phyloP scores from a whole-genome alignment of 208 protist genomes.

The Balamuthia mandrillaris region DNA sequence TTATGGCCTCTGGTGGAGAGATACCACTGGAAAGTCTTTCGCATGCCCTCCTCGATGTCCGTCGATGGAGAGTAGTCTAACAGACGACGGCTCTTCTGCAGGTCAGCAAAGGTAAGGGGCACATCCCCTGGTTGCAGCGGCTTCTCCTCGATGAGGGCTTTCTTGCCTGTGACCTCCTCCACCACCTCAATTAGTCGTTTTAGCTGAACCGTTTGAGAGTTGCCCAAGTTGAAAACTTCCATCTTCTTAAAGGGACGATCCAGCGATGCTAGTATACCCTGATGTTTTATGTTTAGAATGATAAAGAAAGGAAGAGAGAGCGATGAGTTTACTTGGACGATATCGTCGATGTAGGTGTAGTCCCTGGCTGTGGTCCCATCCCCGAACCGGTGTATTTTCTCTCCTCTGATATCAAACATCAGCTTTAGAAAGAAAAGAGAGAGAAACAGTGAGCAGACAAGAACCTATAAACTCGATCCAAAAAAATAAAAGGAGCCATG shows the following conservation, averaged over 20 bases:
- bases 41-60: too few relatives aligned
- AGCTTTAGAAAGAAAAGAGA: neutral
- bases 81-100: neutral
- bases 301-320: neutral
- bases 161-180: neutral
- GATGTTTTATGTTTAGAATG: neutral
- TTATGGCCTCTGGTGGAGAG: too few relatives aligned
- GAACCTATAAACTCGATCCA: neutral
- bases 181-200: constrained; percentile 33
- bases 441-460: neutral
- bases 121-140: constrained; percentile 28
- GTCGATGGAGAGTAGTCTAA: constrained; percentile 25
- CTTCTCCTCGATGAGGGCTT: neutral
- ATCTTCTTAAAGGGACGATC: constrained; percentile 15
- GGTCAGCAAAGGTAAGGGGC: constrained; percentile 29
- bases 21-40: too few relatives aligned
- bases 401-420: neutral
- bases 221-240: constrained; percentile 39
- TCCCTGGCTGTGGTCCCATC: constrained; percentile 25
- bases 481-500: constrained; percentile 40
- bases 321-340: neutral
- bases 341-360: constrained; percentile 35
- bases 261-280: constrained; percentile 9
- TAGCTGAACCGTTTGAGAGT: neutral
- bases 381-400: constrained; percentile 18